Percentiles rank a stretch among this genome's conserved stretches.
Evolutionary conservation across 2,329 filamentous ascomycete species (phyloP).

Genomic region (Emericellopsis cladophorae): DNA sequence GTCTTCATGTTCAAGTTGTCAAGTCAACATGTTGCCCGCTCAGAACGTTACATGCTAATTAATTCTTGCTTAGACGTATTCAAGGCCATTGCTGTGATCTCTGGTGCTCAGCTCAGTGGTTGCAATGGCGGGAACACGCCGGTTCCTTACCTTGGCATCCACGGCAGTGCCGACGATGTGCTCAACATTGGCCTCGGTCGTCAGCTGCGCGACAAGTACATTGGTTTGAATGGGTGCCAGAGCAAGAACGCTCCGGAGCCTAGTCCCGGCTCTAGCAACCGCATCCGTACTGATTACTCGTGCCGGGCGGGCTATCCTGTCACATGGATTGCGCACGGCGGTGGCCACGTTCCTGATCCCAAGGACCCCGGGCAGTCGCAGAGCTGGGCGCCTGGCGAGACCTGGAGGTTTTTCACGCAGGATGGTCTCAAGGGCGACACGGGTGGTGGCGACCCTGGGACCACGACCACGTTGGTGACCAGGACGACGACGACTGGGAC

Average conservation of each 20-base stretch:
- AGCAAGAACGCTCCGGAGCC: constrained; percentile 11
- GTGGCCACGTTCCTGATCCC: constrained; percentile 12
- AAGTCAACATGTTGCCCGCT: neutral
- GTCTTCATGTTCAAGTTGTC: no score
- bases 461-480: neutral
- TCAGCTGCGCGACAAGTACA: constrained; percentile 22
- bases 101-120: constrained; percentile 19
- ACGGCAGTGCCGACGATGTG: constrained; percentile 22
- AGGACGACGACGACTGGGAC: neutral
- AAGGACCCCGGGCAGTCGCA: neutral
- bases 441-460: neutral
- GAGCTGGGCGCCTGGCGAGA: constrained; percentile 3
- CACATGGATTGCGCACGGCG: constrained; percentile 15
- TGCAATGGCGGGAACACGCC: constrained; percentile 22
- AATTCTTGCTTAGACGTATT: constrained; percentile 9
- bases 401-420: constrained; percentile 12
- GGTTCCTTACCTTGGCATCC: constrained; percentile 24
- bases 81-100: constrained; percentile 23
- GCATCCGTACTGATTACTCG: constrained; percentile 13
- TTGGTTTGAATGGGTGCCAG: constrained; percentile 22
- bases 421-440: constrained; percentile 3
- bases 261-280: constrained; percentile 5
- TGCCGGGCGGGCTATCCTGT: constrained; percentile 14
- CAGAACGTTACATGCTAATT: neutral
- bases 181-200: constrained; percentile 19